Evolutionary conservation across 1,284 basidiomycete genomes (phyloP).

Genomic region (Sphagnurus paluster): DNA sequence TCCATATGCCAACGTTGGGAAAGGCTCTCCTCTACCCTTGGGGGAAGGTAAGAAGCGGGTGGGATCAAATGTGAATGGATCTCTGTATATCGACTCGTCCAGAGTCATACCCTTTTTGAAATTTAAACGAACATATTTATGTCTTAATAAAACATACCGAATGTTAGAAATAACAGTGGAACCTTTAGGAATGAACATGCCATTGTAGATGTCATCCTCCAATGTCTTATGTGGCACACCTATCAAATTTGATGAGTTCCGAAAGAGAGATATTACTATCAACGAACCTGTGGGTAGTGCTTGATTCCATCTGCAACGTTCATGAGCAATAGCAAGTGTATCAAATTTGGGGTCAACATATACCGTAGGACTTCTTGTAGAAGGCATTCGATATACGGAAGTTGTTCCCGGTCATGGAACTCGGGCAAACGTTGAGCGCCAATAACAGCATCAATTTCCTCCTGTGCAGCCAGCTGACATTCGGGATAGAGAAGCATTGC

Average conservation of each 20-base stretch:
- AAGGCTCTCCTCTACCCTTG: constrained; percentile 4
- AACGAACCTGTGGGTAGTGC: constrained; percentile 11
- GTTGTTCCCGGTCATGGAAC: constrained; percentile 28
- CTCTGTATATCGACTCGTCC: constrained; percentile 1
- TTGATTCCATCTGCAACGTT: constrained; percentile 11
- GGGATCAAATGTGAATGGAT: constrained; percentile 6
- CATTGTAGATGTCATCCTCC: constrained; percentile 8
- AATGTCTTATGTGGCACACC: constrained; percentile 2
- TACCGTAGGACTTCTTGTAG: constrained; percentile 36
- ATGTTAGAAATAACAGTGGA: constrained; percentile 5
- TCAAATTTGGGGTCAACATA: no score
- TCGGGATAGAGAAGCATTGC: constrained; percentile 47
- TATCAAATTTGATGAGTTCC: constrained; percentile 16
- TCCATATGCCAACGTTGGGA: constrained; percentile 1
- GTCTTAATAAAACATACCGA: no score
- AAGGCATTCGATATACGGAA: constrained; percentile 30
- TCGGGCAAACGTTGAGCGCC: constrained; percentile 40
- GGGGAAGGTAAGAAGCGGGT: constrained; percentile 4
- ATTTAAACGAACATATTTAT: background rate
- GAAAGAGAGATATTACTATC: background rate
- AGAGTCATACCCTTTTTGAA: constrained; percentile 4
- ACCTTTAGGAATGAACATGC: constrained; percentile 8
- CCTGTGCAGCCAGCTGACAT: constrained; percentile 41
- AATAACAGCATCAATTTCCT: constrained; percentile 44
- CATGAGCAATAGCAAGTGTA: background rate